These are phyloP conservation scores for Trypethelium eluteriae DNA, from an alignment of 495 filamentous ascomycete species.

Conservation along the genomic window DNA sequence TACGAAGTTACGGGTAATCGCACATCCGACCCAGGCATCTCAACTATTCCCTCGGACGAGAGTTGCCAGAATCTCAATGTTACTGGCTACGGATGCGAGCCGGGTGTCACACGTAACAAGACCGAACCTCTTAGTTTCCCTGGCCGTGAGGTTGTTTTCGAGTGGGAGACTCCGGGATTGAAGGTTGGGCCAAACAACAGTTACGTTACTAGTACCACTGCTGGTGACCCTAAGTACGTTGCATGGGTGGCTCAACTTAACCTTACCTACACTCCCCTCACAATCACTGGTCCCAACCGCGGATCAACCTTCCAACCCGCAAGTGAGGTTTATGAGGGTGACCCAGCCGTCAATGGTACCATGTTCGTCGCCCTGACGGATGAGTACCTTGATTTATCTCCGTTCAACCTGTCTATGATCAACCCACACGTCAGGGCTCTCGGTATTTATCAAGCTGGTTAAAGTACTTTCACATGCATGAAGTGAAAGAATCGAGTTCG, in stretches of 20 bases:
- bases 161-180: slow-evolving; percentile 66
- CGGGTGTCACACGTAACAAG: slow-evolving; percentile 60
- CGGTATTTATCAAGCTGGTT: slow-evolving; percentile 75
- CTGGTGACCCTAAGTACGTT: slow-evolving; percentile 56
- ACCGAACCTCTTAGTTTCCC: slow-evolving; percentile 63
- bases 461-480: slow-evolving; percentile 23
- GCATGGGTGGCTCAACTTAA: slow-evolving; percentile 80
- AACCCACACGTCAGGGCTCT: slow-evolving; percentile 73
- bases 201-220: slow-evolving; percentile 60
- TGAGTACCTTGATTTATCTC: slow-evolving; percentile 56
- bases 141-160: slow-evolving; percentile 60
- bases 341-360: slow-evolving; percentile 69
- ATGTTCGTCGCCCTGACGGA: slow-evolving; percentile 76
- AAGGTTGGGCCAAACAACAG: slow-evolving; percentile 71
- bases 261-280: slow-evolving; percentile 68
- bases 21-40: slow-evolving; percentile 42
- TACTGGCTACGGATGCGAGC: slow-evolving; percentile 49
- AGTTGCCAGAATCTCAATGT: slow-evolving; percentile 47
- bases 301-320: slow-evolving; percentile 65
- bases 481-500: no score
- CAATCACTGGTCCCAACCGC: slow-evolving; percentile 43
- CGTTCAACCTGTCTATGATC: slow-evolving; percentile 65
- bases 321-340: slow-evolving; percentile 49
- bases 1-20: slow-evolving; percentile 49
- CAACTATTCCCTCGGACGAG: slow-evolving; percentile 35